These are phyloP conservation scores for Paraphoma chrysanthemicola DNA, from an alignment of 2,329 filamentous ascomycete species.

Conservation along the genomic window DNA sequence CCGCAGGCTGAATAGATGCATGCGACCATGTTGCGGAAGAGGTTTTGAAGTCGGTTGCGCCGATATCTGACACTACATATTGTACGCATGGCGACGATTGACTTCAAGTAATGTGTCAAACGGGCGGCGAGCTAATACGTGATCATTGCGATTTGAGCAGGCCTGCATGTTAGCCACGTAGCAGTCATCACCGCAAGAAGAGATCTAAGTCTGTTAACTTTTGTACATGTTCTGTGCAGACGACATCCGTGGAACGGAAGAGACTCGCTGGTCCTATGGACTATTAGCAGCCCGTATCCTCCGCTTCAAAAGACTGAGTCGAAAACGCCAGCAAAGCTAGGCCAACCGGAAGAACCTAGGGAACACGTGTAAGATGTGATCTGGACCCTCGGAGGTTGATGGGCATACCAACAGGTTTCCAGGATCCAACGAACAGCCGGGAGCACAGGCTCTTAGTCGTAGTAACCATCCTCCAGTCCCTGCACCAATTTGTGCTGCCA, in stretches of 20 bases:
- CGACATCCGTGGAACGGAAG: slow-evolving; percentile 18
- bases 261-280: slow-evolving; percentile 28
- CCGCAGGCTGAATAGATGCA: too few relatives aligned
- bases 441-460: background rate
- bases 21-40: too few relatives aligned
- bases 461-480: background rate
- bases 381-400: background rate
- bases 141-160: too few relatives aligned
- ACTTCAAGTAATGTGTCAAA: too few relatives aligned
- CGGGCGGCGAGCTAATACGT: too few relatives aligned
- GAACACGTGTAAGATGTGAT: slow-evolving; percentile 23
- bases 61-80: too few relatives aligned
- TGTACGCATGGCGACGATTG: too few relatives aligned
- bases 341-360: slow-evolving; percentile 13
- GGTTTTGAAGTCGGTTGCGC: too few relatives aligned
- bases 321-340: slow-evolving; percentile 5
- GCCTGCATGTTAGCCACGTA: background rate
- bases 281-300: slow-evolving; percentile 30
- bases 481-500: background rate
- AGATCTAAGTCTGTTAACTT: background rate
- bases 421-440: background rate
- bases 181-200: background rate
- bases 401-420: slow-evolving; percentile 4
- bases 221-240: slow-evolving; percentile 20
- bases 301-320: slow-evolving; percentile 9